A percentile compares a stretch with the other conserved stretches of the same genome.
Evolutionary conservation across 2,329 filamentous ascomycete genomes (phyloP).

Genomic region (Curvularia verruculosa): DNA sequence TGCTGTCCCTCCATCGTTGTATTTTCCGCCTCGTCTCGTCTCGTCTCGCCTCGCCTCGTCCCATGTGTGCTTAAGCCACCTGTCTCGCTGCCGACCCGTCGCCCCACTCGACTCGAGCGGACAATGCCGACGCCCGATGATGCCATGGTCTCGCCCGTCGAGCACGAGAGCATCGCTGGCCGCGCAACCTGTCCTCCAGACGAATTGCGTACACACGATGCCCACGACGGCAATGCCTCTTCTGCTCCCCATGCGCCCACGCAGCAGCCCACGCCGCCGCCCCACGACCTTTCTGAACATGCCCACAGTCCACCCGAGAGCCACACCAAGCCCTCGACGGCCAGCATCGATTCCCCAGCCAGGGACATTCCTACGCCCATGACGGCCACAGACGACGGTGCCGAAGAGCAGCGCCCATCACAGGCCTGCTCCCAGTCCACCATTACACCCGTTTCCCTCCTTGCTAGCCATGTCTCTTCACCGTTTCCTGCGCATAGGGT

Average conservation of each 20-base stretch:
- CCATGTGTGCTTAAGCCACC: constrained; percentile 26
- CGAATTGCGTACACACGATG: constrained; percentile 39
- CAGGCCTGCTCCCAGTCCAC: constrained; percentile 44
- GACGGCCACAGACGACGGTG: constrained; percentile 44
- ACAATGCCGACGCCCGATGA: constrained; percentile 59
- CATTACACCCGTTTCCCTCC: constrained; percentile 31
- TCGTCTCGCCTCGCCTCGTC: constrained; percentile 5
- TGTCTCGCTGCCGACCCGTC: constrained; percentile 36
- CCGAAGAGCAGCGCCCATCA: constrained; percentile 44
- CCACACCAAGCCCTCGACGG: constrained; percentile 39
- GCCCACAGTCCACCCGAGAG: constrained; percentile 26
- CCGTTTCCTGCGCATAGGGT: constrained; percentile 46
- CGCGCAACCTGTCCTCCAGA: constrained; percentile 60
- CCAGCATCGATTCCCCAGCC: constrained; percentile 42
- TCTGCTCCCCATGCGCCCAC: constrained; percentile 24
- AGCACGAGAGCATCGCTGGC: constrained; percentile 53
- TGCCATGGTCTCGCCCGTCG: constrained; percentile 48
- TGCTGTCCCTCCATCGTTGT: constrained; percentile 6
- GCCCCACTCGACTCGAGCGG: constrained; percentile 25
- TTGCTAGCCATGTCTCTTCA: constrained; percentile 36
- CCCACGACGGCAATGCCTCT: constrained; percentile 24
- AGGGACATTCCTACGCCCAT: constrained; percentile 49
- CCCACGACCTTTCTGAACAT: constrained; percentile 33
- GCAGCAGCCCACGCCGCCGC: constrained; percentile 48
- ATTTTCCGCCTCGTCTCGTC: too few species aligned